A percentile compares a stretch with the other conserved stretches of the same genome.
phyloP scores from a whole-genome alignment of 495 filamentous ascomycete species.

The Daldinia caldariorum region DNA sequence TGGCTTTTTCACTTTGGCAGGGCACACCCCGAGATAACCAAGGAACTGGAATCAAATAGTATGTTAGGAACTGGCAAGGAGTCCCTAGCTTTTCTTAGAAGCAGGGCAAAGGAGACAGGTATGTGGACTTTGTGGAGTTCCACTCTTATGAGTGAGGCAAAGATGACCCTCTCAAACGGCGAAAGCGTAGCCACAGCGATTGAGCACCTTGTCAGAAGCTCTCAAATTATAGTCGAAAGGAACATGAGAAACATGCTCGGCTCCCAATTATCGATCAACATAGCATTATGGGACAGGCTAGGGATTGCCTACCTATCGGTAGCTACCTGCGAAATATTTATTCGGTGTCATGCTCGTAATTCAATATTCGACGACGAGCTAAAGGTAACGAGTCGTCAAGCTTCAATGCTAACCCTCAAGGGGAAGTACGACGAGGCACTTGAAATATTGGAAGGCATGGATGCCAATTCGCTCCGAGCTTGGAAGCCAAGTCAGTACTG shows the following conservation, averaged over 20 bases:
- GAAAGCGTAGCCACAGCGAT: slow-evolving; percentile 81
- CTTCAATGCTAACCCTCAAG: slow-evolving; percentile 56
- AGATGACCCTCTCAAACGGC: slow-evolving; percentile 76
- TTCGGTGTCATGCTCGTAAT: slow-evolving; percentile 72
- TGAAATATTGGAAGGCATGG: slow-evolving; percentile 68
- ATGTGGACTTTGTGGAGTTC: slow-evolving; percentile 90
- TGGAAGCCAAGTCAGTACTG: slow-evolving; percentile 84
- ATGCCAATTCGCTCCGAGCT: slow-evolving; percentile 72
- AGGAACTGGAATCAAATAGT: slow-evolving; percentile 72
- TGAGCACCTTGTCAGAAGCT: slow-evolving; percentile 81
- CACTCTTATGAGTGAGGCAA: slow-evolving; percentile 86
- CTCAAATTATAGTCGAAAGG: slow-evolving; percentile 81
- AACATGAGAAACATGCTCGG: slow-evolving; percentile 77
- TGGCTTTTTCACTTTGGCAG: slow-evolving; percentile 97
- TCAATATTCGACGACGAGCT: slow-evolving; percentile 82
- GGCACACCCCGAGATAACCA: slow-evolving; percentile 80
- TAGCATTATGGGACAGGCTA: slow-evolving; percentile 78
- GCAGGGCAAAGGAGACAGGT: slow-evolving; percentile 85
- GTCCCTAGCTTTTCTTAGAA: slow-evolving; percentile 82
- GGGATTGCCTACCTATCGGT: slow-evolving; percentile 73
- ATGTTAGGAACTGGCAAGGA: slow-evolving; percentile 84
- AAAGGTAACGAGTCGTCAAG: slow-evolving; percentile 62
- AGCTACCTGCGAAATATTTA: slow-evolving; percentile 77
- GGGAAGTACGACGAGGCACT: slow-evolving; percentile 80
- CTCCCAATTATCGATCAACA: slow-evolving; percentile 73